Evolutionary conservation across 208 protist genomes (phyloP), one percentile per base, ranked within the genome.

Genomic region (Leishmania lainsoni): DNA sequence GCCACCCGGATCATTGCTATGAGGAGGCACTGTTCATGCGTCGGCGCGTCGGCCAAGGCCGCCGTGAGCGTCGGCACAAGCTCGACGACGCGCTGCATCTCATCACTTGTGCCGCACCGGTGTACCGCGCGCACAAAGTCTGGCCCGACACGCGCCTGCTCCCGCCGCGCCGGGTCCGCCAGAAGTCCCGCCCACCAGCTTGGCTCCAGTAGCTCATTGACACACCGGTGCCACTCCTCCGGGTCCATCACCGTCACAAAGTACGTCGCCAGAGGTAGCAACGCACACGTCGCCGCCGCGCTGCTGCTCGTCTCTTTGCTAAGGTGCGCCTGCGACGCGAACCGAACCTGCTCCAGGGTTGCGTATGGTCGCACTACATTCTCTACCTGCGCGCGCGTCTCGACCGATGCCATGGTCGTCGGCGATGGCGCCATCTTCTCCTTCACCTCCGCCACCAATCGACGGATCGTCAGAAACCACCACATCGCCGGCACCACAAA

Each of bases 11-110:
- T 83, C 86, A 92, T 91, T 39, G 76, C 77, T 45, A 94, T 74
- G 51, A 95, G 78, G 32, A 94, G 81, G 83, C 92, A 95, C 84
- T 97, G 93, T 70, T 94, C 86, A 75, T 97, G 92, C 42, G 93
- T 86, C 85, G 86, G 86, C 39, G 83, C 81, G 51, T 58, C 63
- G 10, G 65, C 63, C 49, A 81, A 61, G 48, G 79, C 76, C 16
- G 76, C 66, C 2, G 77, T 49, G 49, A 83, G 80, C 42, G 80
- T 81, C 52, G 83, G 83, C 9, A 85, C 75, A 71, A 84, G 69
- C 52, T 80, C 81, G 51, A 92, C 72, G 74, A 84, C 65, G 65
- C 81, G 81, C 61, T 78, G 75, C 65, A 80, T 58, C 61, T 81
- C 63, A 49, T 45, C 58, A 58, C 29, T 17, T 32, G 78, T 83